Evolutionary conservation across 495 filamentous ascomycete species (phyloP).

Genomic region (Aspergillus cristatus): DNA sequence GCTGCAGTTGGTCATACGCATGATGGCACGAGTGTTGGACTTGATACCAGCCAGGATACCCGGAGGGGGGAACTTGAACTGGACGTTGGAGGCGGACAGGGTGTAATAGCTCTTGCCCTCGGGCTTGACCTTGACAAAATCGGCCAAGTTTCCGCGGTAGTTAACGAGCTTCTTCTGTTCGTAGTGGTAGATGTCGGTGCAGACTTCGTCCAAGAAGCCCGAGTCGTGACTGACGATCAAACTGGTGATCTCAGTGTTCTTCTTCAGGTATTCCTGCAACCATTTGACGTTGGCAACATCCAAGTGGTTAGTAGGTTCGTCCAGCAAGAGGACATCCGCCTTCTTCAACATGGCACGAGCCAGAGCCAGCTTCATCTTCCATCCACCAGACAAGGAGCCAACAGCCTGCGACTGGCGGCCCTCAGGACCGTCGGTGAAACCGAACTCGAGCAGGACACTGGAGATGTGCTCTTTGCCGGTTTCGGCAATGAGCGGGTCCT

Average conservation of each 20-base stretch:
- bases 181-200: slow-evolving; percentile 99
- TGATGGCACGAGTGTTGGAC: slow-evolving; percentile 83
- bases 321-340: slow-evolving; percentile 88
- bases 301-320: slow-evolving; percentile 98
- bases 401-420: slow-evolving; percentile 81
- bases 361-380: slow-evolving; percentile 99
- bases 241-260: slow-evolving; percentile 91
- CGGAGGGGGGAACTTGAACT: slow-evolving; percentile 96
- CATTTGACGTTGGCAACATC: slow-evolving; percentile 95
- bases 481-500: slow-evolving; percentile 72
- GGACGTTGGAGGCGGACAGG: slow-evolving; percentile 75
- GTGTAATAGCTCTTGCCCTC: slow-evolving; percentile 99
- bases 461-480: slow-evolving; percentile 72
- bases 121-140: slow-evolving; percentile 85
- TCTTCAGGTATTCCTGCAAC: slow-evolving; percentile 91
- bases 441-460: slow-evolving; percentile 76
- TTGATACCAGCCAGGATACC: slow-evolving; percentile 94
- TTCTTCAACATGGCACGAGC: slow-evolving; percentile 94
- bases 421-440: slow-evolving; percentile 82
- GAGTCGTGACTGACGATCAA: slow-evolving; percentile 99
- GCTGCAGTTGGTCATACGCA: slow-evolving; percentile 85
- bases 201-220: slow-evolving; percentile 90
- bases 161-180: slow-evolving; percentile 92
- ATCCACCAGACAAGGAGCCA: slow-evolving; percentile 94
- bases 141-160: slow-evolving; percentile 91